Percentiles rank a stretch among this genome's conserved stretches.
Conservation (phyloP, 805 yeast species). For the Cyberlindnera lachancei region DNA sequence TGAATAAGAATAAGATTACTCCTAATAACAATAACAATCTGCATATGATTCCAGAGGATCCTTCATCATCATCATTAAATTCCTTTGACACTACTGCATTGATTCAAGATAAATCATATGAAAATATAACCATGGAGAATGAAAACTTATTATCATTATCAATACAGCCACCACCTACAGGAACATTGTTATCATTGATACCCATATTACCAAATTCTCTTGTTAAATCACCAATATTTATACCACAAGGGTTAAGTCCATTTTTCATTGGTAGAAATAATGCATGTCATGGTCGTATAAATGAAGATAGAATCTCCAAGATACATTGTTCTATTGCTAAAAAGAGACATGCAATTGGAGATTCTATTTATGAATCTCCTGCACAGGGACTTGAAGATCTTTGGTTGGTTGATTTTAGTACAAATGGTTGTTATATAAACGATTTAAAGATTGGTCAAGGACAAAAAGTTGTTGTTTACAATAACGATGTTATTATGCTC, state of each 20-base stretch:
- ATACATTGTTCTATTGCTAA: slow-evolving; percentile 68
- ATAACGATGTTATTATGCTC: slow-evolving; percentile 60
- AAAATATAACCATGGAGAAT: slow-evolving; percentile 6
- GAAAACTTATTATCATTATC: background rate
- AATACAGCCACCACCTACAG: slow-evolving; percentile 35
- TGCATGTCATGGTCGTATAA: slow-evolving; percentile 50
- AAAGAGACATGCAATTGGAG: slow-evolving; percentile 54
- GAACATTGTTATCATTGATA: slow-evolving; percentile 54
- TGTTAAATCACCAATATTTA: slow-evolving; percentile 38
- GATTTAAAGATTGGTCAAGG: slow-evolving; percentile 51
- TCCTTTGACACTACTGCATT: slow-evolving; percentile 17
- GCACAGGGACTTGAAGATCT: slow-evolving; percentile 68
- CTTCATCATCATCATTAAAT: slow-evolving; percentile 1
- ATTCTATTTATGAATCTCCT: slow-evolving; percentile 57
- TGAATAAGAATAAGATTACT: too few species aligned
- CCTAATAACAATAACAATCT: slow-evolving; percentile 2
- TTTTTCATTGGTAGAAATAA: slow-evolving; percentile 70
- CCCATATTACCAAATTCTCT: slow-evolving; percentile 45
- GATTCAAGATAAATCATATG: background rate
- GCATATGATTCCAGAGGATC: slow-evolving; percentile 9
- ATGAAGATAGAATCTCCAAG: slow-evolving; percentile 76
- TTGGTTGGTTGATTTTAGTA: slow-evolving; percentile 74
- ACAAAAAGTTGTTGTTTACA: slow-evolving; percentile 49
- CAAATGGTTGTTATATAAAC: slow-evolving; percentile 74
- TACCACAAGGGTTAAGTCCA: slow-evolving; percentile 62